Percentiles rank a stretch among this genome's conserved stretches.
phyloP scores from a whole-genome alignment of 2,329 filamentous ascomycete species.

The Tolypocladium sp. region DNA sequence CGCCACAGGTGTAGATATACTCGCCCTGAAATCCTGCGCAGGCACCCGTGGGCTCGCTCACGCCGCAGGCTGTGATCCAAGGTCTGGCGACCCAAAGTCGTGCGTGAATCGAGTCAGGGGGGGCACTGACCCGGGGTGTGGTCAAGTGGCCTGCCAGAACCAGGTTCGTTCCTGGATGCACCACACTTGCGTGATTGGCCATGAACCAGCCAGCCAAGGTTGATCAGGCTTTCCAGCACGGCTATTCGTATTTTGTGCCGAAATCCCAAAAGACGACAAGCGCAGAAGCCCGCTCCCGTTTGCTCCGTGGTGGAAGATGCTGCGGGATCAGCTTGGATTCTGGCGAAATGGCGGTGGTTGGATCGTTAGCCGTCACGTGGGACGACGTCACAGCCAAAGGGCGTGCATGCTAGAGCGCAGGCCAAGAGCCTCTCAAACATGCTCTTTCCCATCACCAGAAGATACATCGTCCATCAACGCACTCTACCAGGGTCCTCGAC shows the following conservation, averaged over 20 bases:
- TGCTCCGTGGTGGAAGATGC: background rate
- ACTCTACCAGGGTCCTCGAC: background rate
- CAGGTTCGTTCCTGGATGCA: background rate
- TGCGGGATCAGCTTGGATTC: background rate
- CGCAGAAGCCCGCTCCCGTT: slow-evolving; percentile 2
- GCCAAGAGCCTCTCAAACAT: background rate
- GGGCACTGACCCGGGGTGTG: background rate
- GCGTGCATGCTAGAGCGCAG: background rate
- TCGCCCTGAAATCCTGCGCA: background rate
- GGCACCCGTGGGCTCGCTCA: background rate
- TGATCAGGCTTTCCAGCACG: slow-evolving; percentile 3
- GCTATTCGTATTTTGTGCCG: background rate
- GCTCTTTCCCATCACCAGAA: background rate
- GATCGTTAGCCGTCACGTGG: background rate
- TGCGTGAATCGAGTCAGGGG: background rate
- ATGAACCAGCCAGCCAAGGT: background rate
- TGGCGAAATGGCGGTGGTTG: background rate
- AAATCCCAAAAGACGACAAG: background rate
- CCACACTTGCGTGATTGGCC: background rate
- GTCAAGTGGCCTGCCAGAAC: slow-evolving; percentile 1
- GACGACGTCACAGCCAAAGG: background rate
- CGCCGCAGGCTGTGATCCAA: background rate
- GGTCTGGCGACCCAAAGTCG: background rate
- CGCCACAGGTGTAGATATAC: background rate
- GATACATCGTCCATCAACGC: background rate